Evolutionary conservation across 208 protist genomes (phyloP).

Genomic region (Crithidia bombi): DNA sequence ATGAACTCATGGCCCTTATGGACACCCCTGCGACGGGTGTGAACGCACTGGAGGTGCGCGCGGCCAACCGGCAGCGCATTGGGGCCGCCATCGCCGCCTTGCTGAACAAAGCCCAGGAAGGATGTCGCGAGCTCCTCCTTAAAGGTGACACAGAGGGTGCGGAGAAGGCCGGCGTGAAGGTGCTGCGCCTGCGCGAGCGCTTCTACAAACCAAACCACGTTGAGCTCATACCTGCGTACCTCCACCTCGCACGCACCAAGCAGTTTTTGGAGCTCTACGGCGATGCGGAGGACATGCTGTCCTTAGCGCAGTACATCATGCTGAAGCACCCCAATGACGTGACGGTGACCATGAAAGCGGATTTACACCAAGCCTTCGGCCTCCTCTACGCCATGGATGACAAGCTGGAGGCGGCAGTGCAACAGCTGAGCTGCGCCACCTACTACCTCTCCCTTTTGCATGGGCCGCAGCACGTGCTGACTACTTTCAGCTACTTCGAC

Average conservation of each 20-base stretch:
- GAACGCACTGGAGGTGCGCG: constrained; percentile 64
- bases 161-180: constrained; percentile 80
- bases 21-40: constrained; percentile 67
- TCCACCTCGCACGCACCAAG: constrained; percentile 86
- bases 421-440: constrained; percentile 83
- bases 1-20: constrained; percentile 73
- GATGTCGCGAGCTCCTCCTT: constrained; percentile 70
- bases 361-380: constrained; percentile 90
- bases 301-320: constrained; percentile 85
- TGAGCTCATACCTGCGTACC: constrained; percentile 78
- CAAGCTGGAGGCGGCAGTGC: constrained; percentile 79
- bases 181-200: constrained; percentile 72
- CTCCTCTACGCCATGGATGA: constrained; percentile 87
- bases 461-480: constrained; percentile 78
- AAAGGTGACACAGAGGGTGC: constrained; percentile 74
- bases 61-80: constrained; percentile 63
- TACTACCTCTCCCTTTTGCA: constrained; percentile 89
- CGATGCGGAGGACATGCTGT: constrained; percentile 89
- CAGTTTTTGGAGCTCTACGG: constrained; percentile 83
- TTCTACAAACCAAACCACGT: constrained; percentile 77
- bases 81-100: constrained; percentile 56
- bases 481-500: constrained; percentile 92
- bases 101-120: constrained; percentile 75
- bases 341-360: constrained; percentile 64
- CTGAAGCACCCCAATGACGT: constrained; percentile 68